Base-by-base conservation (phyloP, 2,329 filamentous ascomycete genomes). In the Colletotrichum liriopes region DNA sequence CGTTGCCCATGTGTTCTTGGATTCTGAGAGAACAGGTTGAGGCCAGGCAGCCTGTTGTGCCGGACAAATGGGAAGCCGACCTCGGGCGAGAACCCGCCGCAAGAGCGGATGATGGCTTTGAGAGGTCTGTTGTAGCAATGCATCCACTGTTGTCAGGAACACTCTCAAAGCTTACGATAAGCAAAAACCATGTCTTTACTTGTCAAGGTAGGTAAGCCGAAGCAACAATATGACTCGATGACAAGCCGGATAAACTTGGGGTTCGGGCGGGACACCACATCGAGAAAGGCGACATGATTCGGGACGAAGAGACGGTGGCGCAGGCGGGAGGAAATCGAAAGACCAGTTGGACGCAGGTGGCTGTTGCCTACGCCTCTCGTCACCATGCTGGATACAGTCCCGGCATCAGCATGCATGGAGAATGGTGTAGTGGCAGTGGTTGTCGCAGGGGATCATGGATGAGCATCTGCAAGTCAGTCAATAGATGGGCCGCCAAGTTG, bases 351-450 rank as follows among this genome's bases (percentile, higher is more conserved):
- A 60, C 45, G 45, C 54, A 60, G 54, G 6, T 41, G 45, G 37
- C 5, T 68, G 58, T 32, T 69, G 59, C 58, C 69, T 69, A 47
- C 47, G 59, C 45, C 59, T 60, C 59, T 67, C 32, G 26, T 43
- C 3, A 32, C 41, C 56, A 41, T 56, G 35, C 23, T 45, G 51
- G 64, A 7, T 52, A 58, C 51, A 43, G 65, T 58, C 51, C 43
- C 43, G 65, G 58, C 58, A 71, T 70, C 18, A 69, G 65, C 65
- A 65, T 54, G 69, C 70, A 69, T 60, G 14, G 26, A 20, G 69
- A 51, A 32, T 64, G 60, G 69, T 73, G 71, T 70, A 64, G 61
- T 45, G 73, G 67, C 59, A 76, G 56, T 74, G 73, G 72, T 43
- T 14, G 49, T 49, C n/a, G 49, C 73, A 63, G 65, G 72, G 72